Evolutionary conservation across 345 rosid species (phyloP), one percentile per base, ranked within the genome.

Genomic region (Salix viminalis): DNA sequence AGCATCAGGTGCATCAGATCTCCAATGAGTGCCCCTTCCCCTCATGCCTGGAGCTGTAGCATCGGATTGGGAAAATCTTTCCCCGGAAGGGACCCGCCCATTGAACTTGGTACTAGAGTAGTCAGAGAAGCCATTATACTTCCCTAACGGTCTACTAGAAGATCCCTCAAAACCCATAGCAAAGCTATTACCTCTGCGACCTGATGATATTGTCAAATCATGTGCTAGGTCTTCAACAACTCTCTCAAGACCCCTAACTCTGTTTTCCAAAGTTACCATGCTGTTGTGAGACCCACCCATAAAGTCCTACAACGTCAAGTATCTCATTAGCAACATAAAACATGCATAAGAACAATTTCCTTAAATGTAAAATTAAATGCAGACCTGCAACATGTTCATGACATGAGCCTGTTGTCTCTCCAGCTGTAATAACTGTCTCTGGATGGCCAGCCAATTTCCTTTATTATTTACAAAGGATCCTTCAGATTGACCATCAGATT

Each of bases 261-360:
- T 89, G 86, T 91, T 89, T 80, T 96, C 97, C 77, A 94, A 83
- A 36, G 97, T 92, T 75, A 91, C 78, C 97, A 94, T 96, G 89
- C 97, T 89, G 80, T 91, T 85, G 81, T 90, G 97, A 80, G 99
- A 96, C 41, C 99, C 98, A 69, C 99, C 99, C 92, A 96, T 96
- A 80, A 94, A 94, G 79, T 96, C 99, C 92, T 96, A 87, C 82
- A 87, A 73, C 36, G 65, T 26, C 74, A 64, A 80, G 74, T 14
- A 42, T 70, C 67, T 67, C 30, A 74, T 78, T 41, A 90, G 72
- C 69, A 68, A 67, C 70, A 62, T 23, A 32, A 70, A 72, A 75
- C 58, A 39, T 52, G 75, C 73, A 72, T 18, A 21, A n/a, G 32
- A 74, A 79, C 36, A 74, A 76, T 60, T 77, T 78, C 23, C 70